Evolutionary conservation across 306 rosid genomes (phyloP), one percentile per base, ranked within the genome.

Genomic region (Trifolium dubium): DNA sequence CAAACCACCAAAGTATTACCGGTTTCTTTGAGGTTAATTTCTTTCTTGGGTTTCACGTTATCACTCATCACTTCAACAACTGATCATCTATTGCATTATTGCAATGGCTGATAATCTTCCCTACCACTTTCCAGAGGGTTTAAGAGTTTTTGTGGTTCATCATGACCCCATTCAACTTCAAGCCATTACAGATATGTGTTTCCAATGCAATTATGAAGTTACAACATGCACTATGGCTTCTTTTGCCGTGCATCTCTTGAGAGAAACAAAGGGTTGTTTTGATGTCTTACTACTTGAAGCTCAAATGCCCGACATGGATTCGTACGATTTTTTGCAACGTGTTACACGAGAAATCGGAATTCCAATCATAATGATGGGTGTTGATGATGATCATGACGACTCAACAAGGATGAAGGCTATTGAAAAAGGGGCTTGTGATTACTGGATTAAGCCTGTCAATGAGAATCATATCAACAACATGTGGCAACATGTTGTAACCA

Each of bases 291-390:
- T 92, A 34, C 77, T 90, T n/a, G 92, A 86, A 31, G 90, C 82
- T 77, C 82, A 85, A 29, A 87, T 92, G 93, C 88, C 87, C 8
- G 83, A 82, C 40, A 83, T 87, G 88, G 85, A 92, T 76, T 88
- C 88, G 2, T 85, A 67, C 67, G 75, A 83, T 7, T 88, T 92
- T 50, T 80, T 89, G 29, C 78, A 82, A n/a, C 80, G 7, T 15
- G 73, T 82, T 67, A 83, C 43, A 5, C 59, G 84, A 51, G 92
- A 86, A 61, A 83, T 86, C 83, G 79, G 87, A 59, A 53, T 18
- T 17, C 59, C 59, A 3, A 4, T 43, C 5, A 43, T 43, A 2
- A 12, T 43, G 13, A 43, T 43, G 49, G 12, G 49, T 10, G 49
- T 43, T 43, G 49, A 43, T 41, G 37, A 34, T 37, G 14, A 43